Base-by-base conservation (phyloP, 805 yeast species). In the Starmerella apicola region DNA sequence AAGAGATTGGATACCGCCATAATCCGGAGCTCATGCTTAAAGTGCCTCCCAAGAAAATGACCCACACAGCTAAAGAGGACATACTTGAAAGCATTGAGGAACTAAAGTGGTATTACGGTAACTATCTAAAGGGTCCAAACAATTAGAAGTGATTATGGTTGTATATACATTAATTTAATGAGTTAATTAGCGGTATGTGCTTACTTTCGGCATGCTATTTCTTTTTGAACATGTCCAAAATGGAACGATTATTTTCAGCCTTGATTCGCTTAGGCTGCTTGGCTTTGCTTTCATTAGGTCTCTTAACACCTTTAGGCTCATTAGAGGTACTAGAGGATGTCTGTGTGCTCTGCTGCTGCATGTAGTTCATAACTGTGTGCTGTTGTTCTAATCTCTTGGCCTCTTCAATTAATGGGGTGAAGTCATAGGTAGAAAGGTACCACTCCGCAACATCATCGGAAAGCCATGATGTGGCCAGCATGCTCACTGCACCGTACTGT, bases 11-110 rank as follows among this genome's bases (percentile, higher is more conserved):
- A 1, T 65, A 62, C 34, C 74, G 97, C 52, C 86, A 81, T 55
- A 83, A 83, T 56, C 80, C 81, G 1, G 62, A 58, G 3, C 60
- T 85, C 36, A 66, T 78, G 61, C 58, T 58, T 42, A 54, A 51
- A 41, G 65, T 62, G 49, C 97, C 88, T 5, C 65, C 59, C 28
- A 91, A 93, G 60, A 62, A 61, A 36, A 67, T 71, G 17, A 69
- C 70, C 1, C 99, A 91, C 59, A 88, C 97, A 0, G 98, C 99
- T 0, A 72, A 71, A 47, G 67, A 76, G 13, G 99, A 91, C 58
- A 91, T 91, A 35, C 51, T 81, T 36, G 98, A 91, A 58, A 82
- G 95, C 52, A 88, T 91, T 31, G 71, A 61, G 7, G 95, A 91
- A 58, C 64, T 91, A 55, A 69, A 65, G 49, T 91, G 85, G 81